Conservation (phyloP, 179 eudicot species). For the Corrigiola litoralis region DNA sequence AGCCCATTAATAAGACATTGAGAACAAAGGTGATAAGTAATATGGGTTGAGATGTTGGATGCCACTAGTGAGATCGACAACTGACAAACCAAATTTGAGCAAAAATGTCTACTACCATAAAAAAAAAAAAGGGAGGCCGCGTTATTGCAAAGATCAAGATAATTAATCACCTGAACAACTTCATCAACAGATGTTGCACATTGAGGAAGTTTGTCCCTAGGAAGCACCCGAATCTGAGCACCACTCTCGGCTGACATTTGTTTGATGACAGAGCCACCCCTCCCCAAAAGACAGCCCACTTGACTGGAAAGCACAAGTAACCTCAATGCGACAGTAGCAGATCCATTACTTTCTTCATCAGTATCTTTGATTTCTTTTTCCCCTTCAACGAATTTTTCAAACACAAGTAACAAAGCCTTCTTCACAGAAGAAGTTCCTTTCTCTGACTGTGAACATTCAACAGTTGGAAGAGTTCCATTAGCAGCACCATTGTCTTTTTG, state of each 20-base stretch:
- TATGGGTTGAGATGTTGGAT: neutral
- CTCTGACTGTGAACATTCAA: constrained; percentile 38
- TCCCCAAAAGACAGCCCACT: constrained; percentile 69
- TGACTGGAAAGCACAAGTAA: constrained; percentile 77
- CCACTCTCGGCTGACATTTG: constrained; percentile 81
- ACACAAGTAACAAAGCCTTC: constrained; percentile 69
- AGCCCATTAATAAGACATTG: neutral
- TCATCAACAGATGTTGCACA: constrained; percentile 87
- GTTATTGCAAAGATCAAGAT: neutral
- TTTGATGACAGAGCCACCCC: constrained; percentile 64
- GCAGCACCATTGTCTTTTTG: constrained; percentile 31
- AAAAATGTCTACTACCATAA: neutral
- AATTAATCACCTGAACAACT: constrained; percentile 66
- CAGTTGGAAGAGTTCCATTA: constrained; percentile 32
- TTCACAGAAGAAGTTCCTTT: constrained; percentile 51
- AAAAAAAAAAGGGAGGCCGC: neutral
- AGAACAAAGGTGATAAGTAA: neutral
- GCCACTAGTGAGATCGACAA: neutral
- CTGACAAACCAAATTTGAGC: neutral
- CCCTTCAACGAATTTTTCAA: constrained; percentile 54
- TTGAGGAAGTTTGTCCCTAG: constrained; percentile 67
- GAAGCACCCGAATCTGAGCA: constrained; percentile 78
- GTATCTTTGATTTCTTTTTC: constrained; percentile 42
- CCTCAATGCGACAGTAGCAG: constrained; percentile 47
- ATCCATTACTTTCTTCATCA: constrained; percentile 40